phyloP scores from a whole-genome alignment of 2,329 filamentous ascomycete genomes.

The Fusarium piperis region DNA sequence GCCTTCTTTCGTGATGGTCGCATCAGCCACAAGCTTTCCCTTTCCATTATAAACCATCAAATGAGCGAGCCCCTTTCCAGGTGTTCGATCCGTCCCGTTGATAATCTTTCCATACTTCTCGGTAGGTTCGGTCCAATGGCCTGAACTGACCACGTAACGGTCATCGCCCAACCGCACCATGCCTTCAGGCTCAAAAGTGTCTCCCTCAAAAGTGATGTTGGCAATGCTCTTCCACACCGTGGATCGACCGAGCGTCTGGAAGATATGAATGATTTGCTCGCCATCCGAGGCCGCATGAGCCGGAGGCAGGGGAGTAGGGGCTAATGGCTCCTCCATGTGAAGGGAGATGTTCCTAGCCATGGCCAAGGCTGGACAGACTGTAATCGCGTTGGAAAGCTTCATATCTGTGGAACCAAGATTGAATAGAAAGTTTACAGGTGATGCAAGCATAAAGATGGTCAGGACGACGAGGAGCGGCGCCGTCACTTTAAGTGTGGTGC shows the following conservation, averaged over 20 bases:
- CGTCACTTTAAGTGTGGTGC: slow-evolving; percentile 22
- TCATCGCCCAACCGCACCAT: slow-evolving; percentile 55
- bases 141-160: slow-evolving; percentile 56
- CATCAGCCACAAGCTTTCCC: slow-evolving; percentile 55
- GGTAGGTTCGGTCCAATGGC: slow-evolving; percentile 54
- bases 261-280: slow-evolving; percentile 49
- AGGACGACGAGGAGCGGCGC: slow-evolving; percentile 27
- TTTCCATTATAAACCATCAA: slow-evolving; percentile 55
- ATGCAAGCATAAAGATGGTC: slow-evolving; percentile 26
- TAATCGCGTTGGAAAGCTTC: slow-evolving; percentile 28
- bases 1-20: slow-evolving; percentile 51
- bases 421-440: slow-evolving; percentile 19
- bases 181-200: slow-evolving; percentile 60
- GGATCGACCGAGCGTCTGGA: slow-evolving; percentile 49
- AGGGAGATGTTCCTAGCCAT: slow-evolving; percentile 48
- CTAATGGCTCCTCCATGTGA: slow-evolving; percentile 43
- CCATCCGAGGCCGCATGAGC: slow-evolving; percentile 48
- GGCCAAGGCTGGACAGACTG: slow-evolving; percentile 29
- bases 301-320: slow-evolving; percentile 47
- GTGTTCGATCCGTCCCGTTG: slow-evolving; percentile 61
- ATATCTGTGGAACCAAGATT: slow-evolving; percentile 14
- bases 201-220: slow-evolving; percentile 54
- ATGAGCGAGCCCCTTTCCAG: slow-evolving; percentile 56
- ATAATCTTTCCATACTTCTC: slow-evolving; percentile 54
- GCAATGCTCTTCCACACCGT: slow-evolving; percentile 55